Evolutionary conservation across 2,329 filamentous ascomycete genomes (phyloP).

Genomic region (Zalaria obscura): DNA sequence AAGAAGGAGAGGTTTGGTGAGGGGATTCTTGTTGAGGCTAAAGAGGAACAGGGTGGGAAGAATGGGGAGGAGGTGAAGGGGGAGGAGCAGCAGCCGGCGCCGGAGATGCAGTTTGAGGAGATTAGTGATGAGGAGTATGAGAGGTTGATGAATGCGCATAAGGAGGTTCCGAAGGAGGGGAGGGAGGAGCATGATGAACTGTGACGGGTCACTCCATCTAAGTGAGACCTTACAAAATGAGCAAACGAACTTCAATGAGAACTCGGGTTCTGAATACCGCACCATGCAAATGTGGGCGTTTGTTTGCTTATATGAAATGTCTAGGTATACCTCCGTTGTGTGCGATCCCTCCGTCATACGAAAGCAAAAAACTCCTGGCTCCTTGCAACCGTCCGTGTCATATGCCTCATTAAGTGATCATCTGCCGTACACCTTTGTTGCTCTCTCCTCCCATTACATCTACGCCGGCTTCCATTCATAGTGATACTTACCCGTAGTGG

Average conservation of each 20-base stretch:
- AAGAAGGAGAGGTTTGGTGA: constrained; percentile 57
- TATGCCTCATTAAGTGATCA: too few species aligned
- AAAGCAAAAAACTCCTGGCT: too few species aligned
- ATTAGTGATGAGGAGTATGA: constrained; percentile 19
- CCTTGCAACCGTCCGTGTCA: too few species aligned
- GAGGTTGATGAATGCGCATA: constrained; percentile 11
- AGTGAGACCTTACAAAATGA: too few species aligned
- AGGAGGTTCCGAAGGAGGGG: constrained; percentile 7
- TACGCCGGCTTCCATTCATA: constrained; percentile 45
- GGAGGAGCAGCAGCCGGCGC: constrained; percentile 12
- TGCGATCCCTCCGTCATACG: too few species aligned
- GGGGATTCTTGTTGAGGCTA: constrained; percentile 17
- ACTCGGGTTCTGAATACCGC: too few species aligned
- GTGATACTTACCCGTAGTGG: constrained; percentile 44
- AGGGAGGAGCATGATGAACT: constrained; percentile 15
- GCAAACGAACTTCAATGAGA: too few species aligned
- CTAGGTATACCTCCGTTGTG: too few species aligned
- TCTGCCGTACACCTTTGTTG: neutral
- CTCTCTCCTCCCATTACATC: neutral
- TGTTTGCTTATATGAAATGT: too few species aligned
- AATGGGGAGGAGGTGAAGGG: constrained; percentile 11
- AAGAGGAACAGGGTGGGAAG: constrained; percentile 2
- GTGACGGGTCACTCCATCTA: constrained; percentile 2
- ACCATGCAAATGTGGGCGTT: too few species aligned
- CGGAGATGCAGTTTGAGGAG: constrained; percentile 18